Conservation (phyloP, 495 filamentous ascomycete species). For the Patellaria atrata region DNA sequence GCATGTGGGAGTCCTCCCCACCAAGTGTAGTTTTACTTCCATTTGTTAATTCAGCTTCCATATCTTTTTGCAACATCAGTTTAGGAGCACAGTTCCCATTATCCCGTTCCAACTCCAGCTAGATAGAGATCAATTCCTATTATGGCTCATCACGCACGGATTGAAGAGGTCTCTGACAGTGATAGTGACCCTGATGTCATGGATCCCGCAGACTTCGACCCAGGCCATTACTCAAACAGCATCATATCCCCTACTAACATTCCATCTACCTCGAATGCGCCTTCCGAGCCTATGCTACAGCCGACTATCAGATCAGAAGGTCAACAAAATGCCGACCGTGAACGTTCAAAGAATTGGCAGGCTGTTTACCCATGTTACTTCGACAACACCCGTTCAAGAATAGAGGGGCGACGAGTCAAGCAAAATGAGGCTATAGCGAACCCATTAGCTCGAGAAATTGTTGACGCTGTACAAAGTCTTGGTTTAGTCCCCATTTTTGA, state of each 20-base stretch:
- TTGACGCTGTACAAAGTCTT: conserved; percentile 61
- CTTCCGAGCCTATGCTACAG: conserved; percentile 21
- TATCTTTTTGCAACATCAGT: too few relatives aligned
- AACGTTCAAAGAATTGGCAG: conserved; percentile 60
- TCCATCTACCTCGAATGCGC: conserved; percentile 10
- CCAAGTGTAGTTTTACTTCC: too few relatives aligned
- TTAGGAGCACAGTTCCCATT: too few relatives aligned
- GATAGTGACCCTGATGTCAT: conserved; percentile 50
- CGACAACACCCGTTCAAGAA: conserved; percentile 57
- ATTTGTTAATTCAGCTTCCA: too few relatives aligned
- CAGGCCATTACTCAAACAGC: conserved; percentile 30
- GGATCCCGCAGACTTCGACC: conserved; percentile 44
- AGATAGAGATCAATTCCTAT: conserved; percentile 19
- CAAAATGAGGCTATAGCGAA: conserved; percentile 58
- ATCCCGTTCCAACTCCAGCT: too few relatives aligned
- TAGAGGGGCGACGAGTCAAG: conserved; percentile 65
- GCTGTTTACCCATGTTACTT: conserved; percentile 95
- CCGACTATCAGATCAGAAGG: conserved; percentile 15
- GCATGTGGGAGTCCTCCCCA: too few relatives aligned
- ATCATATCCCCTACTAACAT: conserved; percentile 26
- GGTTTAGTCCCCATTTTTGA: conserved; percentile 70
- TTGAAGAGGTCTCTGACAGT: conserved; percentile 80
- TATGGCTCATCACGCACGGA: conserved; percentile 68
- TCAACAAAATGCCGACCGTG: conserved; percentile 27
- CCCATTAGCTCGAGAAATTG: conserved; percentile 80